Evolutionary conservation across 2,329 filamentous ascomycete species (phyloP).

Genomic region (Colletotrichum endophyticum): DNA sequence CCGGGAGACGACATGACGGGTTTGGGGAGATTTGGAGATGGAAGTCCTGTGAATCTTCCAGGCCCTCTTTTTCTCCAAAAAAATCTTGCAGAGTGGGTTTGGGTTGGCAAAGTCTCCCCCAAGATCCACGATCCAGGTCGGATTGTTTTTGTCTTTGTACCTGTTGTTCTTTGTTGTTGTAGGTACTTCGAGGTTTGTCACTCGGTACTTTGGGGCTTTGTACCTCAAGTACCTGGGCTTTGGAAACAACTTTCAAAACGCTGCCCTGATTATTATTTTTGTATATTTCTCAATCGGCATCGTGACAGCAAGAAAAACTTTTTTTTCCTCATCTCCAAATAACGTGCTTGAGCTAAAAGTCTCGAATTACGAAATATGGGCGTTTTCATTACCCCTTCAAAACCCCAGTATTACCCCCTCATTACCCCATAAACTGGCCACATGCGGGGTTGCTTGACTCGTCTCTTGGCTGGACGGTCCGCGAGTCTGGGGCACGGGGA

Average conservation of each 20-base stretch:
- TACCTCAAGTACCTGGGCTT: neutral
- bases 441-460: conserved; percentile 20
- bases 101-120: neutral
- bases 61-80: conserved; percentile 7
- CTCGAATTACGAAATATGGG: conserved; percentile 19
- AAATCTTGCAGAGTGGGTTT: neutral
- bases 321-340: neutral
- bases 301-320: neutral
- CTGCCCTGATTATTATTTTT: neutral
- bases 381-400: conserved; percentile 21
- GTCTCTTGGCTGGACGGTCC: conserved; percentile 10
- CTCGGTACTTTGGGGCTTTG: neutral
- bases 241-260: neutral
- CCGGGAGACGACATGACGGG: neutral
- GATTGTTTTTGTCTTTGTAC: neutral
- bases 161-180: neutral
- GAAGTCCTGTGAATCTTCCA: neutral
- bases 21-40: neutral
- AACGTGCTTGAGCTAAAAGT: conserved; percentile 16
- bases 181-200: neutral
- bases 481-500: conserved; percentile 14
- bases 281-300: neutral
- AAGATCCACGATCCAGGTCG: neutral
- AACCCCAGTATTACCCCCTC: conserved; percentile 21
- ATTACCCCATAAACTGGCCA: conserved; percentile 21